phyloP scores from a whole-genome alignment of 306 rosid genomes.

The Cyamopsis tetragonoloba region DNA sequence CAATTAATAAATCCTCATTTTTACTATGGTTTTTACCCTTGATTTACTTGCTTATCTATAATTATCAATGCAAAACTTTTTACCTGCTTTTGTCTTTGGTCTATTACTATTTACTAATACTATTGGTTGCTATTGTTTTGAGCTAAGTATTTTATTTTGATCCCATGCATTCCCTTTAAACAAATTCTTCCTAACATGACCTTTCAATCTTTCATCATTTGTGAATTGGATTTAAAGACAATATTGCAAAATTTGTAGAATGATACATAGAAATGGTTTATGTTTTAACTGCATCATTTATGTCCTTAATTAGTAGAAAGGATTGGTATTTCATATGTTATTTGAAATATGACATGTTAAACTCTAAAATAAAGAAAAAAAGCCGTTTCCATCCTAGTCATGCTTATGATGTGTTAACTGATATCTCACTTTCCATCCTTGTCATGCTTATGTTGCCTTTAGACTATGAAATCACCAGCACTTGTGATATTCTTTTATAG shows the following conservation, averaged over 20 bases:
- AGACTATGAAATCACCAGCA: conserved; percentile 9
- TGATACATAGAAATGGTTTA: background rate
- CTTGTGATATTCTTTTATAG: conserved; percentile 5
- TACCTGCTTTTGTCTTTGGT: background rate
- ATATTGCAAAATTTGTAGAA: background rate
- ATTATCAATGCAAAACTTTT: conserved; percentile 2
- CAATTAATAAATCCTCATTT: background rate
- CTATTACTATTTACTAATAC: background rate
- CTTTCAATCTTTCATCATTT: conserved; percentile 12
- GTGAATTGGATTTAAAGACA: background rate
- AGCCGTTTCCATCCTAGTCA: background rate
- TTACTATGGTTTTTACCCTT: background rate
- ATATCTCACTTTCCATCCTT: conserved; percentile 17
- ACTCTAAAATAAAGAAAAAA: background rate
- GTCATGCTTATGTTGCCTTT: background rate
- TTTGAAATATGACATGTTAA: background rate
- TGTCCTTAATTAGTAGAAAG: background rate
- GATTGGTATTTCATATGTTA: conserved; percentile 5
- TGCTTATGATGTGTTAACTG: background rate
- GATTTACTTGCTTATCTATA: background rate
- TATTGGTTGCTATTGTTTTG: background rate
- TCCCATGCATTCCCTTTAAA: background rate
- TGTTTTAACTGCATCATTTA: background rate
- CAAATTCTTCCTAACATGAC: background rate
- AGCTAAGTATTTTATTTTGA: background rate